These are phyloP conservation scores for Crithidia fasciculata DNA, from an alignment of 208 protist species.

Conservation along the genomic window DNA sequence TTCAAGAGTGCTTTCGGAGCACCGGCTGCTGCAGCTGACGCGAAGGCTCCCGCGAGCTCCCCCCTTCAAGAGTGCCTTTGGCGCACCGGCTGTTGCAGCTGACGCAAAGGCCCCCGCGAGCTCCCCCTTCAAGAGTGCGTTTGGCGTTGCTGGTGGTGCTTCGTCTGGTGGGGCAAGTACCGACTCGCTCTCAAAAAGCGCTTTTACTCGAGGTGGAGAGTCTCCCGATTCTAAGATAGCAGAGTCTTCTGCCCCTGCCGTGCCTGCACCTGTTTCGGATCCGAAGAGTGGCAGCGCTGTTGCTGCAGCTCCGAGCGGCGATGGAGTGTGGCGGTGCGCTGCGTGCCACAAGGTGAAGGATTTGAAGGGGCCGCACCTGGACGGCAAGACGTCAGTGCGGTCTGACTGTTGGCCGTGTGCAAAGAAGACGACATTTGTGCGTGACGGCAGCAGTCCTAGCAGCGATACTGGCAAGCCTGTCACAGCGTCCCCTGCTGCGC, in stretches of 20 bases:
- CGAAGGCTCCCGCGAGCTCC: slow-evolving; percentile 7
- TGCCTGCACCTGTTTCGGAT: too few species aligned
- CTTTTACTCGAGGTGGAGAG: too few species aligned
- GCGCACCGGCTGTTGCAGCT: neutral
- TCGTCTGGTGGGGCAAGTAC: too few species aligned
- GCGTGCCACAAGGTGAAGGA: slow-evolving; percentile 28
- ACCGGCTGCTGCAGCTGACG: neutral
- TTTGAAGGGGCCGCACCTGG: slow-evolving; percentile 37
- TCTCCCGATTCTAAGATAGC: too few species aligned
- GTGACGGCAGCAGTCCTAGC: neutral
- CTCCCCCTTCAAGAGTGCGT: neutral
- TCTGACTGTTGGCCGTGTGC: slow-evolving; percentile 57
- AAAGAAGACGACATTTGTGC: slow-evolving; percentile 39
- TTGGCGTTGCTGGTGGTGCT: neutral
- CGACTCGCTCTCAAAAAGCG: too few species aligned
- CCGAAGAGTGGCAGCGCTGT: too few species aligned
- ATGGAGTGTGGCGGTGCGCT: neutral
- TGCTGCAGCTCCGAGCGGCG: neutral
- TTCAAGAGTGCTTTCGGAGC: too few species aligned
- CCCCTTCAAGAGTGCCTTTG: slow-evolving; percentile 20
- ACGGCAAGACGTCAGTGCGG: slow-evolving; percentile 42
- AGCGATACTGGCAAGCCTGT: too few species aligned
- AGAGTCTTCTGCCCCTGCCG: neutral
- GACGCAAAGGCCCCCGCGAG: slow-evolving; percentile 17
- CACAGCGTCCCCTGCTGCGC: too few species aligned